Evolutionary conservation across 1,284 basidiomycete species (phyloP), one percentile per base, ranked within the genome.

Genomic region (Bjerkandera adusta): DNA sequence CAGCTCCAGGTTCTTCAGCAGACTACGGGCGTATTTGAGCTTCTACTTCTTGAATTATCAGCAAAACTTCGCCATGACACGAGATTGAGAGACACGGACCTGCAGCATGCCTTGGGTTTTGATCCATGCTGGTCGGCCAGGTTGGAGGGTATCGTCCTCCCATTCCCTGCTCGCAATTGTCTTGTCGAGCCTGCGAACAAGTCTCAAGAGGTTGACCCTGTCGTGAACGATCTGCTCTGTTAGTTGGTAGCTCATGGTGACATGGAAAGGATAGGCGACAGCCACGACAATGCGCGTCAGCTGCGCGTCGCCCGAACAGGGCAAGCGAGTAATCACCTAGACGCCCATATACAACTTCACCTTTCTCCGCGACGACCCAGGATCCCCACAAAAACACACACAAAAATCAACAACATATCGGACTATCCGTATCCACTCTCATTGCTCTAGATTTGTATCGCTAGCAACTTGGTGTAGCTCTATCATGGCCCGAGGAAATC

Each of bases 191-290:
- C 79, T 65, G 36, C 75, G 70, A 5, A 89, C 65, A 1, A 89
- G 71, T 30, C 84, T 73, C 8, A 68, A 64, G 7, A 89, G 69
- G 61, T 89, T 89, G 13, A 89, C 76, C 52, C 78, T 75, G 68
- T 89, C 82, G 51, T 86, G 86, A 11, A 64, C 51, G 4, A 60
- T 46, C 53, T 75, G 70, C 41, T 76, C 74, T 45, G 60, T 57
- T 10, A 63, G 63, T 16, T 59, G 62, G 52, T 63, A 60, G 44
- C 36, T 54, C 63, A 64, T 63, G 36, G 26, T 37, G 41, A 2
- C n/a, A n/a, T n/a, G n/a, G n/a, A n/a, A n/a, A n/a, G n/a, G n/a
- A n/a, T n/a, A n/a, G n/a, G n/a, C n/a, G n/a, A n/a, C n/a, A n/a
- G n/a, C n/a, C n/a, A n/a, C n/a, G n/a, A n/a, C n/a, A n/a, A n/a